phyloP scores from a whole-genome alignment of 495 filamentous ascomycete species.

The Talaromyces wortmannii region DNA sequence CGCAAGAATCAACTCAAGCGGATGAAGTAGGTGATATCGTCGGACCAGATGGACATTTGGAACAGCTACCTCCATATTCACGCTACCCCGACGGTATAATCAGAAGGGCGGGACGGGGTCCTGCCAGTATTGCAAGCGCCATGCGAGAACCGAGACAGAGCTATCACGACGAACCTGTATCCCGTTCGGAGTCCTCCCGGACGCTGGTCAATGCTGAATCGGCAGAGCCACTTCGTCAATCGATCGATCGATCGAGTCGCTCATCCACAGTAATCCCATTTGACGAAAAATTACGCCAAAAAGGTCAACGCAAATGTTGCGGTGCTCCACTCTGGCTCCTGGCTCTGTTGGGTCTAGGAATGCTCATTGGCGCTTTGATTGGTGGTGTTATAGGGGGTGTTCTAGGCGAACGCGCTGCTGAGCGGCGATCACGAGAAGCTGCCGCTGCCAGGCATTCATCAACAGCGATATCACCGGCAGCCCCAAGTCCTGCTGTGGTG shows the following conservation, averaged over 20 bases:
- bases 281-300: conserved; percentile 50
- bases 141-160: neutral
- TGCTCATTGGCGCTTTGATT: conserved; percentile 49
- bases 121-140: conserved; percentile 4
- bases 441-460: conserved; percentile 23
- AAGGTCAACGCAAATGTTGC: conserved; percentile 51
- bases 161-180: conserved; percentile 14
- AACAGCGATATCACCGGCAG: neutral
- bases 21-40: conserved; percentile 79
- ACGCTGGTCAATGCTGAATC: conserved; percentile 12
- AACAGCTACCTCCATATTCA: conserved; percentile 85
- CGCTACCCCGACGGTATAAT: conserved; percentile 60
- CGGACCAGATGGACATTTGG: conserved; percentile 84
- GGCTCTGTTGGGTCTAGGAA: conserved; percentile 43
- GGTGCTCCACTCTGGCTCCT: conserved; percentile 67
- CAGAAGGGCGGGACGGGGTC: conserved; percentile 4
- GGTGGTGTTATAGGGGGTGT: conserved; percentile 58
- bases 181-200: conserved; percentile 40
- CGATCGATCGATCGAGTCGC: neutral
- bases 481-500: conserved; percentile 4
- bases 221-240: neutral
- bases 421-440: conserved; percentile 10
- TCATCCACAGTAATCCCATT: conserved; percentile 29
- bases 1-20: conserved; percentile 65
- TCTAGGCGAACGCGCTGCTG: conserved; percentile 31